Conservation (phyloP, 2,329 filamentous ascomycete genomes). For the Hypocreales sp. region DNA sequence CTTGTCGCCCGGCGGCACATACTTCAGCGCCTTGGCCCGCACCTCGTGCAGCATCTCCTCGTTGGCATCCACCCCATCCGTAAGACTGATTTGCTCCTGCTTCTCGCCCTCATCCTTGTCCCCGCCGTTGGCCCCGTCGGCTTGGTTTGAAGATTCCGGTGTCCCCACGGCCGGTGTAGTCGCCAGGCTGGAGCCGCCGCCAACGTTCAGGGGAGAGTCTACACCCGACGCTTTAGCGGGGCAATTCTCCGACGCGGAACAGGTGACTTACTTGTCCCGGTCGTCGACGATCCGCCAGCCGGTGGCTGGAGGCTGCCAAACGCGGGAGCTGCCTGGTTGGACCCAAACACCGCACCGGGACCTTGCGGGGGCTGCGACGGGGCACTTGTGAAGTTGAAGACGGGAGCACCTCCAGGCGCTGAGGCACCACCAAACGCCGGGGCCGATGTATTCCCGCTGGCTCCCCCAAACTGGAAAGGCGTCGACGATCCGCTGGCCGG, state of each 20-base stretch:
- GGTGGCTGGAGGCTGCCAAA: constrained; percentile 25
- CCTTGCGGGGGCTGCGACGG: constrained; percentile 13
- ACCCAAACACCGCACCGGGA: constrained; percentile 16
- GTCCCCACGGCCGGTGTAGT: constrained; percentile 44
- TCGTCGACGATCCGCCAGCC: constrained; percentile 25
- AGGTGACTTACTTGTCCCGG: constrained; percentile 30
- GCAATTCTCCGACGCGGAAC: constrained; percentile 24
- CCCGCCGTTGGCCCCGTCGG: constrained; percentile 22
- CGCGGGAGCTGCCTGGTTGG: constrained; percentile 16
- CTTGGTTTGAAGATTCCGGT: constrained; percentile 36
- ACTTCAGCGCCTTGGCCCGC: constrained; percentile 53
- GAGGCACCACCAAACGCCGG: constrained; percentile 16
- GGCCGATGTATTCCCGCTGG: constrained; percentile 8
- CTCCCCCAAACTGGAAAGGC: constrained; percentile 23
- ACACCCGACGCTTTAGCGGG: constrained; percentile 29
- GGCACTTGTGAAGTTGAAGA: constrained; percentile 24
- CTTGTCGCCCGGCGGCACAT: constrained; percentile 30
- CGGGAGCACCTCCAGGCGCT: constrained; percentile 13
- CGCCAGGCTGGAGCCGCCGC: constrained; percentile 43
- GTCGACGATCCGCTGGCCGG: constrained; percentile 10
- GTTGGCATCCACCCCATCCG: constrained; percentile 52
- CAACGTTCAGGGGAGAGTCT: constrained; percentile 41
- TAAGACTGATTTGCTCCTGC: constrained; percentile 57
- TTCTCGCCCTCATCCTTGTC: constrained; percentile 40
- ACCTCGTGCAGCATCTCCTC: constrained; percentile 57